Conservation (phyloP, 2,329 filamentous ascomycete species). For the Aspergillus unguis region DNA sequence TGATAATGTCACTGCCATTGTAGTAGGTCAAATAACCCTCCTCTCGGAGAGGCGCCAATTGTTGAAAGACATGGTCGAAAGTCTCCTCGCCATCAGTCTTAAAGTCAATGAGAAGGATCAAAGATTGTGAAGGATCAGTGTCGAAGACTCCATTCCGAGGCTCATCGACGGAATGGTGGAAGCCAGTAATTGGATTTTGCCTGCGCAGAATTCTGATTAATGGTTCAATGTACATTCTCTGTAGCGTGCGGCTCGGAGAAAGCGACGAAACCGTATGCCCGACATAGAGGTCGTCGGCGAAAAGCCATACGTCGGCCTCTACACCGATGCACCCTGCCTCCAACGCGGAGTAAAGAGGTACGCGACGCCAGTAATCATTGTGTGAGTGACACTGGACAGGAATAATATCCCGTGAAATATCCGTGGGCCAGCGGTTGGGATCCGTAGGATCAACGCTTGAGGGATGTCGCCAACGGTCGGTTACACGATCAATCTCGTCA, state of each 20-base stretch:
- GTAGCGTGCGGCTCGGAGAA: conserved; percentile 47
- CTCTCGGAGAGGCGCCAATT: conserved; percentile 48
- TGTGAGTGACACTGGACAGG: conserved; percentile 56
- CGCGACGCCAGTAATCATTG: conserved; percentile 57
- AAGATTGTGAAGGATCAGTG: conserved; percentile 45
- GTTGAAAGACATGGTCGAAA: conserved; percentile 38
- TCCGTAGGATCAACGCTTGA: conserved; percentile 39
- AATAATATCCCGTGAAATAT: conserved; percentile 49
- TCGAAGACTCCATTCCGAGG: conserved; percentile 51
- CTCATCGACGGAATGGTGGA: conserved; percentile 28
- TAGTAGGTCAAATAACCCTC: conserved; percentile 51
- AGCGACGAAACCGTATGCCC: conserved; percentile 52
- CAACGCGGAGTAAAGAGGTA: conserved; percentile 56
- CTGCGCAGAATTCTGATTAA: conserved; percentile 48
- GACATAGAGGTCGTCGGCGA: conserved; percentile 53
- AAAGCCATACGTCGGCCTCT: conserved; percentile 58
- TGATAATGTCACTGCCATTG: conserved; percentile 42
- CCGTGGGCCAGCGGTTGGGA: conserved; percentile 43
- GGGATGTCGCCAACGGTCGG: conserved; percentile 40
- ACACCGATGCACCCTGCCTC: conserved; percentile 54
- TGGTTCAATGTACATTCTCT: conserved; percentile 53
- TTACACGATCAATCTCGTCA: conserved; percentile 38
- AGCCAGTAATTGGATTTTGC: conserved; percentile 46
- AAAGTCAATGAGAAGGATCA: conserved; percentile 55
- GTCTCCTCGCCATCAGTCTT: conserved; percentile 40